phyloP scores from a whole-genome alignment of 1,284 basidiomycete species.

The Trichosporon asahii region DNA sequence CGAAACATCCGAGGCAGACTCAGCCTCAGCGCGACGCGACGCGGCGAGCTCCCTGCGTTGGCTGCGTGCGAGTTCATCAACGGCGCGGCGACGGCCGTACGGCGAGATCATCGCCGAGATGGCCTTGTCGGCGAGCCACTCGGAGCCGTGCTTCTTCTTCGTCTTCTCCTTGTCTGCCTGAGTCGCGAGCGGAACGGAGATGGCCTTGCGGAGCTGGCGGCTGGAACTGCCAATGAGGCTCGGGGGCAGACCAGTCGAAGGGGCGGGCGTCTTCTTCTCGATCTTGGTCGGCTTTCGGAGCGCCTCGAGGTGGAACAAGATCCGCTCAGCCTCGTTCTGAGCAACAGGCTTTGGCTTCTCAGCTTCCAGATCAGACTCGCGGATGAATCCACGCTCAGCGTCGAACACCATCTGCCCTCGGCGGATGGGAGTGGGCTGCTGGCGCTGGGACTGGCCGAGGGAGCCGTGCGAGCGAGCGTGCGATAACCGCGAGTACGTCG shows the following conservation, averaged over 20 bases:
- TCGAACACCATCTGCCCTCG: slow-evolving; percentile 49
- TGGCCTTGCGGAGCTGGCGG: slow-evolving; percentile 40
- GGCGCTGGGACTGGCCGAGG: slow-evolving; percentile 20
- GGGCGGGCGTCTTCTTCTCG: slow-evolving; percentile 8
- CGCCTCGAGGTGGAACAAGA: slow-evolving; percentile 47
- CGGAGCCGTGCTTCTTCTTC: slow-evolving; percentile 20
- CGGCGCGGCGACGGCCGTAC: slow-evolving; percentile 44
- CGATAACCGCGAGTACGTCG: slow-evolving; percentile 8
- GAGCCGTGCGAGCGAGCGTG: neutral
- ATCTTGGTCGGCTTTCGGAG: slow-evolving; percentile 34
- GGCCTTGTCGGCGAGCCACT: slow-evolving; percentile 28
- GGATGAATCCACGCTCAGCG: slow-evolving; percentile 42
- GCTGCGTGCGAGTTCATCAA: slow-evolving; percentile 34
- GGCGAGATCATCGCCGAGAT: slow-evolving; percentile 49
- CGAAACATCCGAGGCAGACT: slow-evolving; percentile 17
- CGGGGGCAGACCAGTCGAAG: slow-evolving; percentile 25
- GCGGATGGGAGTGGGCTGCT: slow-evolving; percentile 34
- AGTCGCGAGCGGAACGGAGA: slow-evolving; percentile 47
- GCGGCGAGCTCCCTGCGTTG: slow-evolving; percentile 23
- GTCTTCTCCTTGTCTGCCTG: slow-evolving; percentile 37
- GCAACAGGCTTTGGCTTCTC: slow-evolving; percentile 32
- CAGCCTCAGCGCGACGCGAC: neutral
- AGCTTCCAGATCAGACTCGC: slow-evolving; percentile 35
- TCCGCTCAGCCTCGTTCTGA: slow-evolving; percentile 49
- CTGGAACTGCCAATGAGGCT: slow-evolving; percentile 42